phyloP scores from a whole-genome alignment of 768 basidiomycete species.

The Paxillus involutus region DNA sequence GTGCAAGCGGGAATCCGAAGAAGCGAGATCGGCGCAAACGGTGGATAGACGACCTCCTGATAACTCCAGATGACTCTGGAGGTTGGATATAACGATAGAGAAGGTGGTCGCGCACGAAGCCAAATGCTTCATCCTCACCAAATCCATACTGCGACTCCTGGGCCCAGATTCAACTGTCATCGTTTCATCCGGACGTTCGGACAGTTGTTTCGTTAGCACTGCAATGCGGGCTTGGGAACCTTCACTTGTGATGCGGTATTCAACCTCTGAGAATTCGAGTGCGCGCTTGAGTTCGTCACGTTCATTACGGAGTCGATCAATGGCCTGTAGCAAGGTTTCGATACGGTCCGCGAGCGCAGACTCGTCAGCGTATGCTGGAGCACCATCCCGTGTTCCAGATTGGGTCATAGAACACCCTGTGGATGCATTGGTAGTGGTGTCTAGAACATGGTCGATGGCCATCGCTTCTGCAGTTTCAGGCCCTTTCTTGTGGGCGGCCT shows the following conservation, averaged over 20 bases:
- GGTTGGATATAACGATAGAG: constrained; percentile 39
- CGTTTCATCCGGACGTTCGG: constrained; percentile 21
- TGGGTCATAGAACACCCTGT: not conserved
- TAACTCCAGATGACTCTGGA: constrained; percentile 31
- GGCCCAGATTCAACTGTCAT: constrained; percentile 1
- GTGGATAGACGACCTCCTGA: constrained; percentile 14
- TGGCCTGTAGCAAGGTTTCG: constrained; percentile 57
- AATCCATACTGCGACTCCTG: constrained; percentile 4
- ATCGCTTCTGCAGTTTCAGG: not conserved
- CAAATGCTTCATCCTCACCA: constrained; percentile 28
- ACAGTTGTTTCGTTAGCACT: constrained; percentile 23
- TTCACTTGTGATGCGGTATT: constrained; percentile 64
- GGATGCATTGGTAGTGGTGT: not conserved
- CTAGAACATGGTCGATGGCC: constrained; percentile 3
- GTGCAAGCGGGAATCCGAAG: constrained; percentile 15
- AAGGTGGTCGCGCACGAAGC: constrained; percentile 35
- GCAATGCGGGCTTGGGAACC: constrained; percentile 53
- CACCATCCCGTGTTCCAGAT: not conserved
- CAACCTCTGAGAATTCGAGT: constrained; percentile 66
- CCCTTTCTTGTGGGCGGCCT: not conserved
- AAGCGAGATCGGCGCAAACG: constrained; percentile 11
- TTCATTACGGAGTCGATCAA: constrained; percentile 68
- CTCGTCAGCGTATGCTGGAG: constrained; percentile 13
- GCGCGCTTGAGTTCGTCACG: constrained; percentile 62
- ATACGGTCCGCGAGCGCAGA: constrained; percentile 39